Evolutionary conservation across 1,284 basidiomycete species (phyloP).

Genomic region (Stygiomarasmius scandens): DNA sequence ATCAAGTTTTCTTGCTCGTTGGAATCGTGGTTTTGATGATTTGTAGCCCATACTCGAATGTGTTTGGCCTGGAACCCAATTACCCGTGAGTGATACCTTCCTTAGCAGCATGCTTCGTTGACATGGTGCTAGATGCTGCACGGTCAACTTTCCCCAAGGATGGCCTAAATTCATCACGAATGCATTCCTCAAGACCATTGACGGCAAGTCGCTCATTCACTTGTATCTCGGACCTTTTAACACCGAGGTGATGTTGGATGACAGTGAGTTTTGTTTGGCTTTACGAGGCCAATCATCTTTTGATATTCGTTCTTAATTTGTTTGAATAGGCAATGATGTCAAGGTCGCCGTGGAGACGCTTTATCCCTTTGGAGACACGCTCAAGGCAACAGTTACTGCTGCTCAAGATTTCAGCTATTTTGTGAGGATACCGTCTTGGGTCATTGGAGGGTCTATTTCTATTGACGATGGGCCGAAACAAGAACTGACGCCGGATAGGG

Average conservation of each 20-base stretch:
- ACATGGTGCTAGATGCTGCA: conserved; percentile 37
- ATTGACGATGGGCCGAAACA: conserved; percentile 32
- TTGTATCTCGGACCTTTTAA: conserved; percentile 43
- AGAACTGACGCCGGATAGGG: conserved; percentile 35
- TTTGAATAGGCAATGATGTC: conserved; percentile 28
- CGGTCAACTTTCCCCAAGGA: conserved; percentile 49
- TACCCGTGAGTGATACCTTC: conserved; percentile 40
- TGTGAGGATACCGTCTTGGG: conserved; percentile 46
- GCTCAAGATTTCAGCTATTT: conserved; percentile 38
- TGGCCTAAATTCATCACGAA: conserved; percentile 49
- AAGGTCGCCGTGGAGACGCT: conserved; percentile 38
- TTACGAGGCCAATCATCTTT: background rate
- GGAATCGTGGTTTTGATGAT: background rate
- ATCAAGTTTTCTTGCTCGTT: background rate
- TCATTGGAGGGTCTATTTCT: conserved; percentile 35
- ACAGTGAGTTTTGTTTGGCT: conserved; percentile 22
- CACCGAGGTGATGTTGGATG: conserved; percentile 33
- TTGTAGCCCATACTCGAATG: conserved; percentile 54
- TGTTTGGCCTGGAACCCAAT: conserved; percentile 54
- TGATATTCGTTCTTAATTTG: background rate
- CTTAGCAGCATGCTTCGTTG: conserved; percentile 13
- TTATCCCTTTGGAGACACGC: conserved; percentile 46
- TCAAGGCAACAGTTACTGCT: conserved; percentile 37
- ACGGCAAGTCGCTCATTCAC: conserved; percentile 39
- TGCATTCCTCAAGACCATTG: conserved; percentile 39